Base-by-base conservation (phyloP, 805 yeast genomes). In the Sugiyamaella lignohabitans region DNA sequence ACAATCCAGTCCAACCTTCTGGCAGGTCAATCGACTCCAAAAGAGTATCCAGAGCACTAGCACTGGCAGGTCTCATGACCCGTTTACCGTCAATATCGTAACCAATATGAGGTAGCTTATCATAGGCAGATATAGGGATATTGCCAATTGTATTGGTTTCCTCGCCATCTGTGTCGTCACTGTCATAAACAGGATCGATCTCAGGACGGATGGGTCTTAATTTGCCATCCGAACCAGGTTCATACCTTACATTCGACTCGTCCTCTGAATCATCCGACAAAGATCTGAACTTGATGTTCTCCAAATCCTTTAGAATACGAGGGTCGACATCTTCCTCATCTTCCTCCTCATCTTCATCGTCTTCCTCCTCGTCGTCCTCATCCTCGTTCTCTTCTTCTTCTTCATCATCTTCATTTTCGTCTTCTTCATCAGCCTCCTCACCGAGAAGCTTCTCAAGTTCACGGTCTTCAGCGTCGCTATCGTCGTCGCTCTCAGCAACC, bases 1-100 rank as follows among this genome's bases (percentile, higher is more conserved):
- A 69, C 51, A 93, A 73, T 40, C 99, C 99, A 14, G 98, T 93
- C 98, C 98, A 93, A 21, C 98, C 98, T 67, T 87, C 94, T 11
- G 98, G 98, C 53, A 93, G 72, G 52, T 93, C 99, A 51, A 93
- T 93, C 24, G 81, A 73, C 60, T 91, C 98, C 54, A 93, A 70
- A 52, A 93, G 74, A 59, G 83, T 84, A 60, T 93, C 98, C 54
- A 93, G 74, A 1, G 98, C 98, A 48, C 94, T 80, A 11, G 97
- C 96, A 59, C 87, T 84, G 6, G 98, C 98, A 10, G 99, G 99
- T 65, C 99, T 80, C 98, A 93, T 91, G 61, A 93, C 89, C 62
- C 98, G 79, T 64, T 89, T 91, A 60, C 99, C 98, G 63, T 93
- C 93, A 59, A 93, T 89, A 64, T 87, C 91, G 65, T 93, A 93